Evolutionary conservation across 495 filamentous ascomycete genomes (phyloP), one percentile per base, ranked within the genome.

Genomic region (Aspergillus sclerotiicarbonarius): DNA sequence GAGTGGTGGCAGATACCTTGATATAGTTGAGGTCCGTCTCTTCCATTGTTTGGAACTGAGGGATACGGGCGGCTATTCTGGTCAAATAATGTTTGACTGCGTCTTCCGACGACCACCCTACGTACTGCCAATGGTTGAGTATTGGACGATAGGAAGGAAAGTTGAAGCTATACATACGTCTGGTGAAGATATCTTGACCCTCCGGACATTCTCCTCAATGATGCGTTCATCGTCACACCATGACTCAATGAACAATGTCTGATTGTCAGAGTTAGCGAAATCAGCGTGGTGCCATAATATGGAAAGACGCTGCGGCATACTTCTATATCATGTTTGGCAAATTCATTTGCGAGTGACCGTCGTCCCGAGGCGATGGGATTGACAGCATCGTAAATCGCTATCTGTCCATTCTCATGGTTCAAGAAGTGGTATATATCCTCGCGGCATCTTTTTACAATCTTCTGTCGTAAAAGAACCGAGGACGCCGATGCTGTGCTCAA

Each of bases 351-450:
- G 8, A 99, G 79, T 7, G 92, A 86, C 57, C 87, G 83, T 32
- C 95, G 86, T n/a, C 91, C 92, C 51, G 82, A 82, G 21, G 90
- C 84, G 19, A 93, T 82, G 10, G 92, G 91, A 66, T 98, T 98
- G n/a, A 99, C 95, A 25, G 95, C 94, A 77, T 99, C 95, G 65
- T 98, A 99, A 51, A 99, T 98, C 41, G 95, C 95, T 51, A 99
- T 91, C 65, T 99, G 95, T 12, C 95, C 95, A 65, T 97, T 98
- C 65, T 98, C 95, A 61, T 96, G 86, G 60, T 96, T 92, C 37
- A 99, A 77, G 76, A 96, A 99, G 55, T 88, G 87, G 57, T 96
- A 96, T 33, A 99, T 95, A 65, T 99, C 95, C 70, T 98, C 92
- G 50, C 93, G 85, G 64, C 95, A 99, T 71, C 94, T 94, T 76